phyloP scores from a whole-genome alignment of 108 stramenopile genomes.

The Pelagomonas calceolata region DNA sequence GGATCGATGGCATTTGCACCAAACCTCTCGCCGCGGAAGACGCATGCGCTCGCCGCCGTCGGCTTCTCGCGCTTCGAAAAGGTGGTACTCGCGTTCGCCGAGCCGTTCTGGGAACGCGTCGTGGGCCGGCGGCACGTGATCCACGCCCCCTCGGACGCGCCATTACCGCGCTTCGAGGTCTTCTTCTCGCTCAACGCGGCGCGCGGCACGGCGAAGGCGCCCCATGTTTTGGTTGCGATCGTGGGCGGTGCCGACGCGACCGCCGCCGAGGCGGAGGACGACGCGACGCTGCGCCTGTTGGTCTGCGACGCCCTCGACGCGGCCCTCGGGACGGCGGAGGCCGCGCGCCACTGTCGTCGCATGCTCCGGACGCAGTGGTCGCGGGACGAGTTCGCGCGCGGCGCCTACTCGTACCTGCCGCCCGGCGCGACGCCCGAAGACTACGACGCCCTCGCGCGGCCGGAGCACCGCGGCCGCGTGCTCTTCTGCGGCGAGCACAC shows the following conservation, averaged over 20 bases:
- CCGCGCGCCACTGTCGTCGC: conserved; percentile 12
- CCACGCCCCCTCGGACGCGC: conserved; percentile 25
- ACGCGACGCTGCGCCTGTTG: conserved; percentile 8
- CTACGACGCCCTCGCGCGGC: conserved; percentile 22
- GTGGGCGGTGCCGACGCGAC: conserved; percentile 24
- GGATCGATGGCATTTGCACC: conserved; percentile 51
- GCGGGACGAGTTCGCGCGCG: conserved; percentile 1
- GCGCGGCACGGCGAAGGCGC: conserved; percentile 7
- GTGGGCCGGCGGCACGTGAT: not conserved
- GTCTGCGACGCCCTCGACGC: conserved; percentile 18
- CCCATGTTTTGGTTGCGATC: conserved; percentile 27
- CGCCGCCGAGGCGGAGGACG: conserved; percentile 17
- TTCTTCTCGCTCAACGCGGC: conserved; percentile 25
- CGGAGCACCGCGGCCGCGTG: too few species aligned
- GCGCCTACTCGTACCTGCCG: conserved; percentile 5
- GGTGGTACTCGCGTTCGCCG: conserved; percentile 21
- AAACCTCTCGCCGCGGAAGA: conserved; percentile 52
- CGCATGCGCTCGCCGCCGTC: conserved; percentile 55
- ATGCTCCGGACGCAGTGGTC: conserved; percentile 20
- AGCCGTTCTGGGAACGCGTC: conserved; percentile 18
- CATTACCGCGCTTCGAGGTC: conserved; percentile 19
- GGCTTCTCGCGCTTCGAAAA: conserved; percentile 50
- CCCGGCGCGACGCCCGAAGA: conserved; percentile 16
- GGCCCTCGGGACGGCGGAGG: conserved; percentile 8
- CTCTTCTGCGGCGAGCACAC: conserved; percentile 31